These are phyloP conservation scores for Delphinella strobiligena DNA, from an alignment of 2,329 filamentous ascomycete species.

Conservation along the genomic window DNA sequence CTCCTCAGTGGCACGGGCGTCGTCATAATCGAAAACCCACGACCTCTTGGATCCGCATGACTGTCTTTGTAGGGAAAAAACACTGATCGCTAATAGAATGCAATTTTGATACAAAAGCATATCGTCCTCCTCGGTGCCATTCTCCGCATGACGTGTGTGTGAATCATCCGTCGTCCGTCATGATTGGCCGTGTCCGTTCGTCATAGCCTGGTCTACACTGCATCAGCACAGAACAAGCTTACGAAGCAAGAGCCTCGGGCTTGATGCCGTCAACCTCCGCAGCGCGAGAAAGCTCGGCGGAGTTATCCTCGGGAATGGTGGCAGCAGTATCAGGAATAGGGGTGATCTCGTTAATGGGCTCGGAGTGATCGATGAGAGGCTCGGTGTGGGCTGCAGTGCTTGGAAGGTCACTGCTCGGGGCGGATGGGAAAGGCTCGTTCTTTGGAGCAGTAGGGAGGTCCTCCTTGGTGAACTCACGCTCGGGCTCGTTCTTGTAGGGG, in stretches of 20 bases:
- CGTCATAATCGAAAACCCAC: no score
- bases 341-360: slow-evolving; percentile 4
- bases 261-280: neutral
- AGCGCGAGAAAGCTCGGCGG: neutral
- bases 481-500: slow-evolving; percentile 9
- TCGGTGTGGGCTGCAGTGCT: slow-evolving; percentile 5
- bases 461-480: slow-evolving; percentile 9
- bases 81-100: neutral
- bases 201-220: neutral
- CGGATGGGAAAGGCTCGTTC: slow-evolving; percentile 9
- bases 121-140: neutral
- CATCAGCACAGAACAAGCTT: neutral
- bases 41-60: no score
- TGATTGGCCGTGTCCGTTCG: neutral
- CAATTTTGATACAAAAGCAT: neutral
- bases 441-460: slow-evolving; percentile 14
- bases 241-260: slow-evolving; percentile 5
- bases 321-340: slow-evolving; percentile 2
- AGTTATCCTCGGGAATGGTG: slow-evolving; percentile 5
- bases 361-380: slow-evolving; percentile 3
- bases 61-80: neutral
- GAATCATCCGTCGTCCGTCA: neutral
- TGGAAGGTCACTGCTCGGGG: no score
- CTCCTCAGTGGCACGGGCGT: neutral
- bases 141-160: no score